These are phyloP conservation scores for Leucosporidium scottii DNA, from an alignment of 768 basidiomycete genomes.

Conservation along the genomic window DNA sequence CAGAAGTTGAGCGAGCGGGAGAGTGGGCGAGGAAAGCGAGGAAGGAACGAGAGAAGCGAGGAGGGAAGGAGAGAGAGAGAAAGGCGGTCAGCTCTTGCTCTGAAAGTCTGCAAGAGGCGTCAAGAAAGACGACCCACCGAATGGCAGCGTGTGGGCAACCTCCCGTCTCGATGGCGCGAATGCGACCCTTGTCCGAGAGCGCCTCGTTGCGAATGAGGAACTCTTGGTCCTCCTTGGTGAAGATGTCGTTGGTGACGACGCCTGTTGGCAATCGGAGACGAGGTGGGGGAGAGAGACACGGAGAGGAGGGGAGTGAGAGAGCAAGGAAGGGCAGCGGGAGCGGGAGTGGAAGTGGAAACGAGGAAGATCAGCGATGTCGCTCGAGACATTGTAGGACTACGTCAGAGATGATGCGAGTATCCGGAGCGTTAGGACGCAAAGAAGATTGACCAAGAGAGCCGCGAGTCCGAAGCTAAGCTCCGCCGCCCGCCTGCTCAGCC, in stretches of 20 bases:
- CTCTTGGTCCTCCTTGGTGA: conserved; percentile 90
- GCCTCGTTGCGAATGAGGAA: conserved; percentile 91
- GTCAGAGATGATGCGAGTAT: too few species aligned
- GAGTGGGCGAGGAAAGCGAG: too few species aligned
- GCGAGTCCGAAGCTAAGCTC: too few species aligned
- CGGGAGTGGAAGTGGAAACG: too few species aligned
- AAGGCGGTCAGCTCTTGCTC: background rate
- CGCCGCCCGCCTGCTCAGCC: too few species aligned
- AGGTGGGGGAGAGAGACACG: background rate
- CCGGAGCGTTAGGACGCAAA: too few species aligned
- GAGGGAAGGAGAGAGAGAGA: too few species aligned
- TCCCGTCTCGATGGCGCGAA: conserved; percentile 94
- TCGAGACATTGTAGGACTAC: too few species aligned
- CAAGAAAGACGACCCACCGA: conserved; percentile 42
- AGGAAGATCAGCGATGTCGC: too few species aligned
- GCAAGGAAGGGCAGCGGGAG: background rate
- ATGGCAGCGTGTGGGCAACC: conserved; percentile 98
- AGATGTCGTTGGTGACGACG: conserved; percentile 98
- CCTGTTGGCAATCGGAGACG: conserved; percentile 47
- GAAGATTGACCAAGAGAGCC: too few species aligned
- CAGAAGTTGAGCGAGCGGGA: too few species aligned
- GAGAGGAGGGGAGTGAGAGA: background rate
- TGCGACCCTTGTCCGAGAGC: conserved; percentile 65
- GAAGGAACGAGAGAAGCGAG: background rate
- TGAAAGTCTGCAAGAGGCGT: background rate